phyloP scores from a whole-genome alignment of 306 rosid species.

The Styphnolobium japonicum region DNA sequence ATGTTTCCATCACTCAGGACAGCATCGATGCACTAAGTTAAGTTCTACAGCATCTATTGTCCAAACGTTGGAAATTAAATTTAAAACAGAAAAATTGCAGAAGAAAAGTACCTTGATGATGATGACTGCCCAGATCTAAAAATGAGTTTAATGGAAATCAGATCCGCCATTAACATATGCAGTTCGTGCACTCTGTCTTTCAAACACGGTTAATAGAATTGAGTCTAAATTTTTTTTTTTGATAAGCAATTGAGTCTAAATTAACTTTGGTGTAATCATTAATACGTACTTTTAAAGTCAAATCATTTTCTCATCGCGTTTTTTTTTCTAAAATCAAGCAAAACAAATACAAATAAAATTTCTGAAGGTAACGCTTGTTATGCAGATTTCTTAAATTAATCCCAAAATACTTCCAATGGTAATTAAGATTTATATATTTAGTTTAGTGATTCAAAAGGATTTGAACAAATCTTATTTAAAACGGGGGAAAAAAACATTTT shows the following conservation, averaged over 20 bases:
- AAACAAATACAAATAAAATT: neutral
- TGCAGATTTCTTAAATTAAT: neutral
- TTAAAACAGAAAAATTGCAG: neutral
- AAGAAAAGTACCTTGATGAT: neutral
- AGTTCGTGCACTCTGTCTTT: neutral
- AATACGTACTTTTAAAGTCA: neutral
- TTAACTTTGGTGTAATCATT: neutral
- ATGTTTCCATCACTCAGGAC: slow-evolving; percentile 46
- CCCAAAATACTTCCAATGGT: no score
- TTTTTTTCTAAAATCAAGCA: neutral
- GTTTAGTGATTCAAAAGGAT: neutral
- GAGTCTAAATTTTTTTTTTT: neutral
- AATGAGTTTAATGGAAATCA: neutral
- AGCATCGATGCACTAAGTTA: slow-evolving; percentile 23
- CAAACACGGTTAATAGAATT: neutral
- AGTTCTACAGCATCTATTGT: slow-evolving; percentile 23
- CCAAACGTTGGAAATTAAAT: neutral
- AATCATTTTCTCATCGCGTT: neutral
- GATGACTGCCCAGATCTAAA: slow-evolving; percentile 7
- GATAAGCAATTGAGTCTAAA: neutral
- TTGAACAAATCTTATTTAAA: neutral
- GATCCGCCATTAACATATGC: slow-evolving; percentile 6
- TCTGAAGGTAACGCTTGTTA: neutral
- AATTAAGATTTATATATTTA: neutral
- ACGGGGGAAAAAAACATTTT: no score